Evolutionary conservation across 2,329 filamentous ascomycete species (phyloP).

Genomic region (Venturia asperata): DNA sequence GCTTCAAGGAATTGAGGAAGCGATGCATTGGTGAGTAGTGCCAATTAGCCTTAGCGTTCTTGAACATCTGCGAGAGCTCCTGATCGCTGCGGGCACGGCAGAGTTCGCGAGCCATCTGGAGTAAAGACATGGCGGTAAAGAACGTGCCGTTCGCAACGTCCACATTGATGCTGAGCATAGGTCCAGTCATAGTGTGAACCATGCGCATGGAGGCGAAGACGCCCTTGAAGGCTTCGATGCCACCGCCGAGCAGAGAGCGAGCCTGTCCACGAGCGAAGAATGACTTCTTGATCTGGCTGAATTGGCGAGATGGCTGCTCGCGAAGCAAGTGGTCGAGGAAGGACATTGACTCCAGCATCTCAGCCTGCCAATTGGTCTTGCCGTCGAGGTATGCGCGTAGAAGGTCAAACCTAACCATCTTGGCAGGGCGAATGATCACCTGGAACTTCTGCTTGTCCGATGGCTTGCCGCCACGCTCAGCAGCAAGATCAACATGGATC

Average conservation of each 20-base stretch:
- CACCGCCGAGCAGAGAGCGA: conserved; percentile 50
- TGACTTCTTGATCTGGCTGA: conserved; percentile 69
- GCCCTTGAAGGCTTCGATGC: conserved; percentile 76
- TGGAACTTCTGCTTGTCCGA: conserved; percentile 27
- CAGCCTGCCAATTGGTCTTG: conserved; percentile 44
- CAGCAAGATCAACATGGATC: conserved; percentile 65
- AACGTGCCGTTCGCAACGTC: conserved; percentile 91
- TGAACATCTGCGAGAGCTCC: not conserved
- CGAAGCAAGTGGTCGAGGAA: conserved; percentile 88
- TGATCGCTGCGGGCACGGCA: not conserved
- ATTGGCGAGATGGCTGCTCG: conserved; percentile 61
- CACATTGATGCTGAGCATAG: conserved; percentile 72
- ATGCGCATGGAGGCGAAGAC: conserved; percentile 80
- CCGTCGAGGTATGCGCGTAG: conserved; percentile 60
- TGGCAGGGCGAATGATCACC: conserved; percentile 57
- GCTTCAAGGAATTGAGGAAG: conserved; percentile 13
- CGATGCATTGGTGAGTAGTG: conserved; percentile 12
- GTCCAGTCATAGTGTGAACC: conserved; percentile 49
- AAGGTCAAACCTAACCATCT: conserved; percentile 58
- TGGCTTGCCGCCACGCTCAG: conserved; percentile 46
- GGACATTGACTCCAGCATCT: conserved; percentile 68
- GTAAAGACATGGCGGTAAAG: conserved; percentile 40
- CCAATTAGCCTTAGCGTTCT: conserved; percentile 4
- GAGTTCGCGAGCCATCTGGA: conserved; percentile 8
- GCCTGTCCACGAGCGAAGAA: conserved; percentile 60